Percentiles rank a stretch among this genome's conserved stretches.
Evolutionary conservation across 2,329 filamentous ascomycete genomes (phyloP).

Genomic region (Coniosporium tulheliwenetii): DNA sequence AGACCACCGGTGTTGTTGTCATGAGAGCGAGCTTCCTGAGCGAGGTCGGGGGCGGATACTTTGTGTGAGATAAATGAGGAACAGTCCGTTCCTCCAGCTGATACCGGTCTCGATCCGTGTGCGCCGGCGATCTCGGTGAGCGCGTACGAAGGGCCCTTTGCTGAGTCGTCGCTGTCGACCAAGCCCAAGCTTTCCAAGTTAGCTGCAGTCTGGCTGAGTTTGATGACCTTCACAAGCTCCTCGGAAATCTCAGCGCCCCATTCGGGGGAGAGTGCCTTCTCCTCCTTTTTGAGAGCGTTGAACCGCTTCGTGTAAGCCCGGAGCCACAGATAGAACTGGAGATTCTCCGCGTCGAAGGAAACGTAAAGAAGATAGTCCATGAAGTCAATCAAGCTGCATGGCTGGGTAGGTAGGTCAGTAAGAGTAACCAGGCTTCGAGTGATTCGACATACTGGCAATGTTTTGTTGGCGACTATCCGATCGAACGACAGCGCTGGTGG

Average conservation of each 20-base stretch:
- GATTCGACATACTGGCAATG: slow-evolving; percentile 6
- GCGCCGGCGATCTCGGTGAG: slow-evolving; percentile 2
- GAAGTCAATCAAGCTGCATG: slow-evolving; percentile 7
- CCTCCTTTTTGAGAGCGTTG: slow-evolving; percentile 5
- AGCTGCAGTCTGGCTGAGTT: too few species aligned
- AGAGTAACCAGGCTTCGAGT: too few species aligned
- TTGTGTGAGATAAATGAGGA: background rate
- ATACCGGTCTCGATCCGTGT: background rate
- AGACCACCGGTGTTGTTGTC: background rate
- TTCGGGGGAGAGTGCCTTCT: slow-evolving; percentile 15
- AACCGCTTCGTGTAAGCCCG: slow-evolving; percentile 6
- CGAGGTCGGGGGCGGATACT: background rate
- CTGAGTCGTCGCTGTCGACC: slow-evolving; percentile 3
- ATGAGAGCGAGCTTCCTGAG: background rate
- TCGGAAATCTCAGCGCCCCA: background rate
- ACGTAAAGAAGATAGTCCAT: slow-evolving; percentile 11
- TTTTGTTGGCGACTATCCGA: slow-evolving; percentile 6
- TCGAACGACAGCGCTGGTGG: slow-evolving; percentile 10
- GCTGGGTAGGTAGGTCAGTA: slow-evolving; percentile 1
- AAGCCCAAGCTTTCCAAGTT: too few species aligned
- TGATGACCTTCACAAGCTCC: too few species aligned
- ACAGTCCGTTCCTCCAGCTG: background rate
- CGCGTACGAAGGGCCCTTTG: slow-evolving; percentile 2
- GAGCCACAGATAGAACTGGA: slow-evolving; percentile 13
- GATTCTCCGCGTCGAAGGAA: slow-evolving; percentile 10